Conservation (phyloP, 495 filamentous ascomycete genomes). For the Haplographium delicatum region DNA sequence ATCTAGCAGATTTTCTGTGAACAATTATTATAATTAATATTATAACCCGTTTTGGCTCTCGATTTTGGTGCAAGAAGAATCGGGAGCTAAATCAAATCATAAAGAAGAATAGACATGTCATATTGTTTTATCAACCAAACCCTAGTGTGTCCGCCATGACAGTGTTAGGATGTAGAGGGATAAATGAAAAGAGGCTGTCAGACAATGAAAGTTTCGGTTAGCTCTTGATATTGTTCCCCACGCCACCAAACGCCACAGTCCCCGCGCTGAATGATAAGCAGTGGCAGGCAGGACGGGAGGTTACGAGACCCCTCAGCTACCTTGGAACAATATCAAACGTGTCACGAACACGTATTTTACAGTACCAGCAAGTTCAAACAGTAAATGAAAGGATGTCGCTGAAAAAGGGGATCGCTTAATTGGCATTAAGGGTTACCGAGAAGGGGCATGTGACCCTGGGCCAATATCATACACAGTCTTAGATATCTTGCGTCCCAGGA, state of each 20-base stretch:
- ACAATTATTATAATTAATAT: slow-evolving; percentile 7
- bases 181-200: background rate
- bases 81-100: background rate
- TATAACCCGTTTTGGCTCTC: background rate
- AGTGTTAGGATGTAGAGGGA: background rate
- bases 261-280: background rate
- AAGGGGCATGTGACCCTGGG: too few species aligned
- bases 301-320: background rate
- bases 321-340: background rate
- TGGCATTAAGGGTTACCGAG: too few species aligned
- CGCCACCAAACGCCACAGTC: background rate
- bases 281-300: background rate
- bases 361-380: too few species aligned
- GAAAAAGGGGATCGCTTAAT: too few species aligned
- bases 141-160: background rate
- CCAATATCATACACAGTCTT: too few species aligned
- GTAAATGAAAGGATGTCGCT: too few species aligned
- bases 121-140: slow-evolving; percentile 6
- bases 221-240: background rate
- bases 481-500: too few species aligned
- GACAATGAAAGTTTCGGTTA: background rate
- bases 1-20: background rate
- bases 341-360: too few species aligned
- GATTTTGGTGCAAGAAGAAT: background rate
- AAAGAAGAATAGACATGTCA: slow-evolving; percentile 4